These are phyloP conservation scores for Mortierella sp. DNA, from an alignment of 371 early-diverging fungal species.

Conservation along the genomic window DNA sequence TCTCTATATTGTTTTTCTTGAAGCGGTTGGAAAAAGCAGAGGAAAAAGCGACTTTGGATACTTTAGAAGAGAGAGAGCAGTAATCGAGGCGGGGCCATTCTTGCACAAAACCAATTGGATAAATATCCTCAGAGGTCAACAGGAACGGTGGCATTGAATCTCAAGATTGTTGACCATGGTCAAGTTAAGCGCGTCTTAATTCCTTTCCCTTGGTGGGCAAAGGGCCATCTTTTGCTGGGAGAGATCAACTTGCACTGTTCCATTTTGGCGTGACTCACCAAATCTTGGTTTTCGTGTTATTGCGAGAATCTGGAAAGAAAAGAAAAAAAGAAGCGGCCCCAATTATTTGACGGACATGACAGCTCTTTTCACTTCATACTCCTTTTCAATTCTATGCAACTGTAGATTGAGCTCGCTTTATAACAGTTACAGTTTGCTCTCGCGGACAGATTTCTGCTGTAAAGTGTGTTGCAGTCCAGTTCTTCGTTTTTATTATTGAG, in stretches of 20 bases:
- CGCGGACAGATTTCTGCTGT: background rate
- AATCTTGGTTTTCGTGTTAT: constrained; percentile 9
- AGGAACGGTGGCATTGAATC: constrained; percentile 7
- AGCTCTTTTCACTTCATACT: constrained; percentile 38
- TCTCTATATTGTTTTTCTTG: constrained; percentile 27
- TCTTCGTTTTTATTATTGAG: constrained; percentile 24
- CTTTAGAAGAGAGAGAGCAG: constrained; percentile 10
- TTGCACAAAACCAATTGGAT: constrained; percentile 31
- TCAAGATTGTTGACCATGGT: constrained; percentile 24
- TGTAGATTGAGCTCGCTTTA: background rate
- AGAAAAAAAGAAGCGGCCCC: constrained; percentile 52
- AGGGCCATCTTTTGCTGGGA: constrained; percentile 26
- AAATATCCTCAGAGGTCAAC: constrained; percentile 3
- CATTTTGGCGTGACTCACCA: background rate
- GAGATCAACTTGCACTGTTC: constrained; percentile 18
- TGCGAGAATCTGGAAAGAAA: background rate
- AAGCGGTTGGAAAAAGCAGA: background rate
- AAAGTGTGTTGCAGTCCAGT: background rate
- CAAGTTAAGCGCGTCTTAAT: constrained; percentile 51
- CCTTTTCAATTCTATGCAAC: constrained; percentile 16
- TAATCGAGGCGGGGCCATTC: constrained; percentile 19
- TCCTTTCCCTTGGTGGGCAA: constrained; percentile 47
- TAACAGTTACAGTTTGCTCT: background rate
- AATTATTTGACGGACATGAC: constrained; percentile 51
- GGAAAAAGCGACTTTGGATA: constrained; percentile 4